phyloP scores from a whole-genome alignment of 768 basidiomycete genomes.

The Tricholomella constricta region DNA sequence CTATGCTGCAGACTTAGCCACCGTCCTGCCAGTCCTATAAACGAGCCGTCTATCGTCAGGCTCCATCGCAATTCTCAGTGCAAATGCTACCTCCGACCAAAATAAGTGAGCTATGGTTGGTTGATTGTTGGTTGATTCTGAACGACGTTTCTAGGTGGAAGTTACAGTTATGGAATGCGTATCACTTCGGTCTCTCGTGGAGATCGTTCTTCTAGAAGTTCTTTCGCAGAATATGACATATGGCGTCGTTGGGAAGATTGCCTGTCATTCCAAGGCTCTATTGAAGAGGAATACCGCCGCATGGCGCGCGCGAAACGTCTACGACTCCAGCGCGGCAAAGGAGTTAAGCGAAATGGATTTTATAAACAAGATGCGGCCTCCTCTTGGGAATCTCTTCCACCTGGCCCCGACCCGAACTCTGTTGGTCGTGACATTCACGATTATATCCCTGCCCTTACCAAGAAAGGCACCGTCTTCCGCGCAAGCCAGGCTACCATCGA shows the following conservation, averaged over 20 bases:
- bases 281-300: constrained; percentile 66
- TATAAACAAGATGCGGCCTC: constrained; percentile 73
- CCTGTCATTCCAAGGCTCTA: constrained; percentile 67
- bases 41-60: constrained; percentile 57
- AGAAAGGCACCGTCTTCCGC: constrained; percentile 73
- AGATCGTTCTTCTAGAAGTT: constrained; percentile 38
- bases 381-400: constrained; percentile 84
- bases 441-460: constrained; percentile 65
- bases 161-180: constrained; percentile 62
- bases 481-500: constrained; percentile 67
- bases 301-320: constrained; percentile 68
- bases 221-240: constrained; percentile 61
- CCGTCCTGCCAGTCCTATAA: constrained; percentile 50
- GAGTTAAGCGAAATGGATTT: constrained; percentile 73
- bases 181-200: constrained; percentile 47
- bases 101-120: constrained; percentile 41
- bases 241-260: constrained; percentile 87
- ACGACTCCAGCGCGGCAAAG: constrained; percentile 71
- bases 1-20: neutral
- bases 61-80: constrained; percentile 62
- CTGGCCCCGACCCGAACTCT: constrained; percentile 77
- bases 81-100: constrained; percentile 61
- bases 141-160: constrained; percentile 41
- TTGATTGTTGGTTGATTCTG: constrained; percentile 6
- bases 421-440: constrained; percentile 71